phyloP scores from a whole-genome alignment of 352 stramenopile species.

The Pythium dissimile region DNA sequence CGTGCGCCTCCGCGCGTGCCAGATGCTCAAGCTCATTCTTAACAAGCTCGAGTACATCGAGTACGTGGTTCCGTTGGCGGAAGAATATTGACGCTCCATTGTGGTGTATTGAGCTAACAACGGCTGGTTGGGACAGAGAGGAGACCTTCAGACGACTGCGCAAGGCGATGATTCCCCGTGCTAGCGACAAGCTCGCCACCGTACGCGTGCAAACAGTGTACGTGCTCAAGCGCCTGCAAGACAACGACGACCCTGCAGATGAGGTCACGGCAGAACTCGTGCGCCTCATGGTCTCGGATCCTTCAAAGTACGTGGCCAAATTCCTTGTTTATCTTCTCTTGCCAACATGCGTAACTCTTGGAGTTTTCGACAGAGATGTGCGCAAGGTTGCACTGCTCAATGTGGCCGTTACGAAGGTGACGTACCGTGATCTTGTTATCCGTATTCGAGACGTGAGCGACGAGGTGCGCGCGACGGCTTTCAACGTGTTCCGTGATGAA shows the following conservation, averaged over 20 bases:
- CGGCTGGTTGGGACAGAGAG: conserved; percentile 23
- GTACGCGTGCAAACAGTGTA: conserved; percentile 62
- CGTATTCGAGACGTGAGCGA: conserved; percentile 73
- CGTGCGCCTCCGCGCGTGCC: conserved; percentile 47
- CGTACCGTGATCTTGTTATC: conserved; percentile 56
- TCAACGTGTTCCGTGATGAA: conserved; percentile 44
- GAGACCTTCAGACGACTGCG: conserved; percentile 33
- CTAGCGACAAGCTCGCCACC: conserved; percentile 58
- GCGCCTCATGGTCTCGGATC: conserved; percentile 63
- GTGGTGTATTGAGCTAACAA: not conserved
- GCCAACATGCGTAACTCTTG: not conserved
- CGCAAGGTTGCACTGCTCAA: conserved; percentile 56
- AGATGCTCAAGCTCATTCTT: conserved; percentile 63
- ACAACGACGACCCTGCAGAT: conserved; percentile 34
- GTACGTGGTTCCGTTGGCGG: conserved; percentile 29
- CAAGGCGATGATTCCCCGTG: conserved; percentile 39
- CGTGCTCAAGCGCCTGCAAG: conserved; percentile 58
- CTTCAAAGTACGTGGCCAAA: conserved; percentile 72
- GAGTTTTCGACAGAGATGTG: conserved; percentile 44
- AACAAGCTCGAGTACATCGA: conserved; percentile 49
- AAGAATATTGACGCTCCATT: not conserved
- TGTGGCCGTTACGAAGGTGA: conserved; percentile 38
- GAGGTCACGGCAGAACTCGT: conserved; percentile 42
- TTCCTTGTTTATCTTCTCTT: no score
- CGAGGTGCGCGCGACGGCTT: conserved; percentile 60